Evolutionary conservation across 495 filamentous ascomycete species (phyloP).

Genomic region (Xylaria longipes): DNA sequence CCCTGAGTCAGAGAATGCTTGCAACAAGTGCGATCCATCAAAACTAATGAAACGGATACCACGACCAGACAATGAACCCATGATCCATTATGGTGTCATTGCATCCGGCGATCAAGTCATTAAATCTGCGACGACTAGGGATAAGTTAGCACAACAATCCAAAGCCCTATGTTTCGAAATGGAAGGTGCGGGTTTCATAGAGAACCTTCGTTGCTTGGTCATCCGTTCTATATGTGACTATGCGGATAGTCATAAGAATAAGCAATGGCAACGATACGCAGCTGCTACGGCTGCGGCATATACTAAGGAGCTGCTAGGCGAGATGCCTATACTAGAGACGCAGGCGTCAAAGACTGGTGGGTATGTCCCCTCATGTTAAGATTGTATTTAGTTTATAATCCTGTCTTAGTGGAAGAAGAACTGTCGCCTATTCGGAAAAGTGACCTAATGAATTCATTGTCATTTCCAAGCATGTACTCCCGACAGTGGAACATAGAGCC

Average conservation of each 20-base stretch:
- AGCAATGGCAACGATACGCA: constrained; percentile 45
- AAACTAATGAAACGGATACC: background rate
- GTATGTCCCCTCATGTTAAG: background rate
- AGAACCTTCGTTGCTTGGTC: constrained; percentile 38
- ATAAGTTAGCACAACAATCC: constrained; percentile 21
- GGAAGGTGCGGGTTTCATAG: constrained; percentile 42
- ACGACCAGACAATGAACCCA: background rate
- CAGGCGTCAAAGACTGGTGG: background rate
- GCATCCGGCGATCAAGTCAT: constrained; percentile 39
- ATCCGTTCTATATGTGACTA: constrained; percentile 48
- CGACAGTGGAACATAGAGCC: constrained; percentile 46
- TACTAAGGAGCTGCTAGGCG: constrained; percentile 20
- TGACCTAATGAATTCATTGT: constrained; percentile 40
- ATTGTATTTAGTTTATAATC: background rate
- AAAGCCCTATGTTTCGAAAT: constrained; percentile 45
- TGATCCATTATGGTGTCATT: constrained; percentile 42
- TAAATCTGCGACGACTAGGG: constrained; percentile 22
- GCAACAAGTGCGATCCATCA: background rate
- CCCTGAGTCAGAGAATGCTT: background rate
- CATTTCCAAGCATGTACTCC: constrained; percentile 47
- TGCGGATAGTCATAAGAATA: constrained; percentile 44
- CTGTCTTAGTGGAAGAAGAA: background rate
- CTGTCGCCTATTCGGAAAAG: background rate
- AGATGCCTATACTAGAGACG: constrained; percentile 9
- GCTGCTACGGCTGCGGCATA: constrained; percentile 38